Percentiles rank a stretch among this genome's conserved stretches.
These are phyloP conservation scores for Aureobasidium lini DNA, from an alignment of 2,329 filamentous ascomycete genomes.

Conservation along the genomic window DNA sequence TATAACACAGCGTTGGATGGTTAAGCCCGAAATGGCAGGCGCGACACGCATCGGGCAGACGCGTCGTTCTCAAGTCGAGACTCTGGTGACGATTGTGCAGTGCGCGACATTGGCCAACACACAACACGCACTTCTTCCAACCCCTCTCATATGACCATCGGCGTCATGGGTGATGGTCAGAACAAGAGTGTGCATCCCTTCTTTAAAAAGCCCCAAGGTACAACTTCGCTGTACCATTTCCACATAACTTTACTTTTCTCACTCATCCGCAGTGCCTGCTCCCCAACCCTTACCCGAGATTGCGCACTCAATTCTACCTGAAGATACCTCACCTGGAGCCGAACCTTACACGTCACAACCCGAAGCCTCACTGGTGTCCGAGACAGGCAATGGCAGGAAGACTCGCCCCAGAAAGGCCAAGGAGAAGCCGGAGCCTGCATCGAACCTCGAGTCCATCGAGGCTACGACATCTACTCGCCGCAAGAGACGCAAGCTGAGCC, in stretches of 20 bases:
- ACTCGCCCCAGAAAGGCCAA: background rate
- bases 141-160: background rate
- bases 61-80: background rate
- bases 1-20: background rate
- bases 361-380: background rate
- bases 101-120: background rate
- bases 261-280: background rate
- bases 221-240: background rate
- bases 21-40: conserved; percentile 1
- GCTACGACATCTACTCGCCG: background rate
- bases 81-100: background rate
- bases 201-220: conserved; percentile 12
- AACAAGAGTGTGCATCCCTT: conserved; percentile 15
- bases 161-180: conserved; percentile 15
- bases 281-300: background rate
- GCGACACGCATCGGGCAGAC: background rate
- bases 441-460: background rate
- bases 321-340: background rate
- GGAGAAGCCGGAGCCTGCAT: background rate
- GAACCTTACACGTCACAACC: background rate
- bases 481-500: conserved; percentile 11
- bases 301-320: background rate
- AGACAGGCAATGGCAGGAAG: background rate
- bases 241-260: background rate
- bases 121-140: background rate